phyloP scores from a whole-genome alignment of 768 basidiomycete genomes.

The Psilocybe tampanensis region DNA sequence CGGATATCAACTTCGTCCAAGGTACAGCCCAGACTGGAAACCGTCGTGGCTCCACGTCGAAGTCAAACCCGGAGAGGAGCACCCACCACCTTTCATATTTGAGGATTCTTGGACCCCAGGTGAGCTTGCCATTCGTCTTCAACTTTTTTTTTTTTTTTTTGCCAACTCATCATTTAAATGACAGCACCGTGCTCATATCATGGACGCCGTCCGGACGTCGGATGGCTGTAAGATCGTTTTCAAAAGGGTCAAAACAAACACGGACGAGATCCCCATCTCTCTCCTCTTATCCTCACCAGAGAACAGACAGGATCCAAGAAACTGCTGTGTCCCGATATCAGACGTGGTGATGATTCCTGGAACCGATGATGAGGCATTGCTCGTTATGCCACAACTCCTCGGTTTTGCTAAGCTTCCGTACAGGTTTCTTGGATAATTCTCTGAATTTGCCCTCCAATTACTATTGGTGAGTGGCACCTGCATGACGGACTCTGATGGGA shows the following conservation, averaged over 20 bases:
- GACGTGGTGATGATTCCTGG: too few species aligned
- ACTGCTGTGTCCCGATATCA: constrained; percentile 11
- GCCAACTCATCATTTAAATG: not conserved
- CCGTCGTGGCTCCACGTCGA: too few species aligned
- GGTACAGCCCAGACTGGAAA: too few species aligned
- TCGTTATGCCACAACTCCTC: too few species aligned
- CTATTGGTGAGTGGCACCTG: too few species aligned
- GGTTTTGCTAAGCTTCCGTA: constrained; percentile 7
- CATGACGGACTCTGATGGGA: too few species aligned
- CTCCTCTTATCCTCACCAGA: not conserved
- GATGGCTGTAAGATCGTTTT: constrained; percentile 14
- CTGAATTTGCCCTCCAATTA: too few species aligned
- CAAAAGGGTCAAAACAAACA: constrained; percentile 12
- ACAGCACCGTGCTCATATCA: not conserved
- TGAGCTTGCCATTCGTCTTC: not conserved
- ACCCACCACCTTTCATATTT: not conserved
- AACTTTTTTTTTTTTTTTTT: too few species aligned
- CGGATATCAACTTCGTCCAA: too few species aligned
- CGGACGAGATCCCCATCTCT: too few species aligned
- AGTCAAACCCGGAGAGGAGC: not conserved
- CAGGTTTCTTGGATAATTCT: constrained; percentile 2
- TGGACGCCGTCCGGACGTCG: constrained; percentile 5
- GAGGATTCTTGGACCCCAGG: not conserved
- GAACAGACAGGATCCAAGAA: constrained; percentile 3
- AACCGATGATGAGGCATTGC: too few species aligned